phyloP scores from a whole-genome alignment of 2,329 filamentous ascomycete species.

The Aspergillus tamarii region DNA sequence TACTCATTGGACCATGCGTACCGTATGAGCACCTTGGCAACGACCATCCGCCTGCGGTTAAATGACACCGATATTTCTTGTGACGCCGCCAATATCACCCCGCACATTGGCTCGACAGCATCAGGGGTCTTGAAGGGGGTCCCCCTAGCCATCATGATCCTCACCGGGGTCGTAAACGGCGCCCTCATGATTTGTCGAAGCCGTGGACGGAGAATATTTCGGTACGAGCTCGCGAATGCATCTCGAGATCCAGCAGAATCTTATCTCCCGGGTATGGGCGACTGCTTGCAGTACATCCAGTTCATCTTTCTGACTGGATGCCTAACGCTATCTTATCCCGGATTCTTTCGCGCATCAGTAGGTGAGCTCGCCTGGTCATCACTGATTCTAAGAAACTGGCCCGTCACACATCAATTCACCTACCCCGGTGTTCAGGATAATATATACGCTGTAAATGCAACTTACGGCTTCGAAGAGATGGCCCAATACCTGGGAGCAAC shows the following conservation, averaged over 20 bases:
- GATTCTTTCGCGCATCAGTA: constrained; percentile 15
- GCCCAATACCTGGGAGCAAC: constrained; percentile 18
- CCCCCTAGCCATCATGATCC: constrained; percentile 13
- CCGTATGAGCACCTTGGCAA: constrained; percentile 12
- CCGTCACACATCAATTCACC: constrained; percentile 16
- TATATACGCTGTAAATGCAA: constrained; percentile 15
- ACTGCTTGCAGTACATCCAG: constrained; percentile 18
- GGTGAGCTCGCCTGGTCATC: constrained; percentile 22
- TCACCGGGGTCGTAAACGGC: constrained; percentile 8
- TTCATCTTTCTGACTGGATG: constrained; percentile 19
- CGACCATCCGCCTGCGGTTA: constrained; percentile 11
- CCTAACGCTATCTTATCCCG: constrained; percentile 17
- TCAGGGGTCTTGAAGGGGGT: neutral
- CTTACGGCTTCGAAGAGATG: constrained; percentile 20
- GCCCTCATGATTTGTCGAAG: neutral
- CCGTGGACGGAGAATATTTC: constrained; percentile 12
- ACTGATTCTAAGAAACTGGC: constrained; percentile 17
- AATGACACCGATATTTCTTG: constrained; percentile 13
- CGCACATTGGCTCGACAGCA: constrained; percentile 12
- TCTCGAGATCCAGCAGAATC: constrained; percentile 10
- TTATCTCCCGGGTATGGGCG: constrained; percentile 8
- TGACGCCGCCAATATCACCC: constrained; percentile 14
- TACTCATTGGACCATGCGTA: constrained; percentile 10
- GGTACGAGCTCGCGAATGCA: constrained; percentile 13
- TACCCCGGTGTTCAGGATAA: constrained; percentile 19